These are phyloP conservation scores for Fusarium chaquense DNA, from an alignment of 2,329 filamentous ascomycete species.

Conservation along the genomic window DNA sequence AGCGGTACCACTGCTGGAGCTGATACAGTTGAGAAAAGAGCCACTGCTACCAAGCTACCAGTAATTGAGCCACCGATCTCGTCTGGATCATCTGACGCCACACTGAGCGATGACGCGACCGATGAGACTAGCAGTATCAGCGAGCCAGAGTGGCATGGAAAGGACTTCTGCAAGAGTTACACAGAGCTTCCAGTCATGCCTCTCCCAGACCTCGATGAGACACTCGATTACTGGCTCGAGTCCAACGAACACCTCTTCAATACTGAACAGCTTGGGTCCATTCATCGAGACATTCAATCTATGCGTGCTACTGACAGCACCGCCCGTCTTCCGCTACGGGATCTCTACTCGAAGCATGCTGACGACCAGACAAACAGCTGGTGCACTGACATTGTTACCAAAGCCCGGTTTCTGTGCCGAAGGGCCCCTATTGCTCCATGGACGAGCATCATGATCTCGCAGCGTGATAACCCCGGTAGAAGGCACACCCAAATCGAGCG, in stretches of 20 bases:
- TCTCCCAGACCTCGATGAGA: background rate
- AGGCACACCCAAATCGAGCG: background rate
- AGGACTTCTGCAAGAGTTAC: background rate
- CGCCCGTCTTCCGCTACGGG: background rate
- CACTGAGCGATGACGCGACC: background rate
- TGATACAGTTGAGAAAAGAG: background rate
- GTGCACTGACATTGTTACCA: slow-evolving; percentile 3
- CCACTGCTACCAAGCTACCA: background rate
- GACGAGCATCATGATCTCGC: slow-evolving; percentile 6
- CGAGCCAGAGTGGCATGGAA: background rate
- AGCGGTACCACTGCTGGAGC: background rate
- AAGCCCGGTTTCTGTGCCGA: slow-evolving; percentile 2
- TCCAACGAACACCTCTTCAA: slow-evolving; percentile 1
- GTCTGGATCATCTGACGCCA: background rate
- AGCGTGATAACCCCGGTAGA: slow-evolving; percentile 1
- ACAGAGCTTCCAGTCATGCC: slow-evolving; percentile 4
- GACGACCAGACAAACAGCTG: background rate
- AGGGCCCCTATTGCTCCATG: background rate
- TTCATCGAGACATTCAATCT: background rate
- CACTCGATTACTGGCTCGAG: slow-evolving; percentile 12
- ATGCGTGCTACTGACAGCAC: background rate
- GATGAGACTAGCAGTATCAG: background rate
- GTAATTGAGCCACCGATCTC: background rate
- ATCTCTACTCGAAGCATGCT: background rate
- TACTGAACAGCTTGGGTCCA: background rate